phyloP scores from a whole-genome alignment of 2,329 filamentous ascomycete genomes.

The Diaporthe sp. region DNA sequence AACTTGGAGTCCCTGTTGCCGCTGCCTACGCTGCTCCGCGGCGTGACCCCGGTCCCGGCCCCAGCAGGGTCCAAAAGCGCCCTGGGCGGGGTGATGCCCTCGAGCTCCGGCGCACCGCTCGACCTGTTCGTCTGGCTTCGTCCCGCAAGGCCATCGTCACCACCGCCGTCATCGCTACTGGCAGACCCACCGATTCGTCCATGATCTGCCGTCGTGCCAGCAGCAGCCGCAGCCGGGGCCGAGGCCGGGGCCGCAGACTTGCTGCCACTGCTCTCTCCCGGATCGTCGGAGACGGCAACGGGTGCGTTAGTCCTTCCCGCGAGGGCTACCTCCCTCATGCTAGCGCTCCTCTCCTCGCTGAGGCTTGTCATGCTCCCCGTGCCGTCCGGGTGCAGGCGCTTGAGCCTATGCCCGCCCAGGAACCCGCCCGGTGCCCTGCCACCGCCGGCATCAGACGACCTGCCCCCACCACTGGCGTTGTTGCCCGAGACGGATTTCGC shows the following conservation, averaged over 20 bases:
- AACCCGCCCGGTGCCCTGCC: slow-evolving; percentile 48
- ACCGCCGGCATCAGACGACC: not conserved
- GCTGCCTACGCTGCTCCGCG: slow-evolving; percentile 51
- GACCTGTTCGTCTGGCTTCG: not conserved
- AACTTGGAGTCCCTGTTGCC: slow-evolving; percentile 65
- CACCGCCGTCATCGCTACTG: slow-evolving; percentile 35
- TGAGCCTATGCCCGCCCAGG: slow-evolving; percentile 58
- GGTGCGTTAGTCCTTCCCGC: slow-evolving; percentile 42
- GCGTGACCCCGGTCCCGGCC: not conserved
- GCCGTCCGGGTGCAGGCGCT: slow-evolving; percentile 40
- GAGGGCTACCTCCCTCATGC: slow-evolving; percentile 53
- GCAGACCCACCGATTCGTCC: slow-evolving; percentile 7
- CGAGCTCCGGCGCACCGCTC: slow-evolving; percentile 27
- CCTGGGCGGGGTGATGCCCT: slow-evolving; percentile 41
- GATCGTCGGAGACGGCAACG: slow-evolving; percentile 45
- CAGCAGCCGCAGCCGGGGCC: not conserved
- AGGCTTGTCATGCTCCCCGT: slow-evolving; percentile 52
- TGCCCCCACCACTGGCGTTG: slow-evolving; percentile 35
- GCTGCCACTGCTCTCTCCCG: slow-evolving; percentile 36
- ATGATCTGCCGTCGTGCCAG: not conserved
- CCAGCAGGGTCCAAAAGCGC: slow-evolving; percentile 45
- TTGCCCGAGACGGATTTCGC: slow-evolving; percentile 46
- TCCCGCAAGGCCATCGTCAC: not conserved
- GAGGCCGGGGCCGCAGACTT: not conserved
- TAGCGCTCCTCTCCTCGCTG: slow-evolving; percentile 41